Evolutionary conservation across 768 basidiomycete species (phyloP), one percentile per base, ranked within the genome.

Genomic region (Lentinula sp.): DNA sequence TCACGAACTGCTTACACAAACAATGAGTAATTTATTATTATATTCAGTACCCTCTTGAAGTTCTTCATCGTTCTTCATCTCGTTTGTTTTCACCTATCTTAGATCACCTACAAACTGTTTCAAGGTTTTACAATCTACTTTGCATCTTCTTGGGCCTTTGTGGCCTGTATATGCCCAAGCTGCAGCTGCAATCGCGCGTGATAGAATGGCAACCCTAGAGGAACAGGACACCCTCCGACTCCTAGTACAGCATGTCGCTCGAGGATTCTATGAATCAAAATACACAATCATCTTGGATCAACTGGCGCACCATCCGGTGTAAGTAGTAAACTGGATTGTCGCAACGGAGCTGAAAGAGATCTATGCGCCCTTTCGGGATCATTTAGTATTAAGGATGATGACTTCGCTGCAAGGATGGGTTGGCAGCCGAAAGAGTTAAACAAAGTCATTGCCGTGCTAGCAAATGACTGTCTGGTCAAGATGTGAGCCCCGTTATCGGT

Each of bases 251-350:
- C 89, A 93, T 76, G 93, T 96, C 70, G 86, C 89, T 50, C 85
- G 96, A 68, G 87, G 90, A 37, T 98, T 99, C 75, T 99, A 98
- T 75, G 97, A 98, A 72, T 80, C 92, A 49, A 91, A 91, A 68
- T 94, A 81, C 73, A 91, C 88, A 67, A 89, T 98, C 63, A 86
- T 98, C 63, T 77, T 98, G 80, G 96, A 98, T 77, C 91, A 96
- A 75, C 85, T 99, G 71, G 86, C 93, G 62, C 86, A 89, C 64
- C 88, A 94, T 75, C 87, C 91, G 65, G 93, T 95, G 95, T 98
- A 84, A 89, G 96, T 91, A 16, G n/a, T 23, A 15, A 15, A 68
- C 28, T 59, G 64, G 62, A 57, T 62, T 61, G 62, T 58, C 31
- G 64, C 64, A 13, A 34, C 4, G 18, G 37, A 54, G 45, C 64